phyloP scores from a whole-genome alignment of 805 yeast species.

The Debaryomyces maramus region DNA sequence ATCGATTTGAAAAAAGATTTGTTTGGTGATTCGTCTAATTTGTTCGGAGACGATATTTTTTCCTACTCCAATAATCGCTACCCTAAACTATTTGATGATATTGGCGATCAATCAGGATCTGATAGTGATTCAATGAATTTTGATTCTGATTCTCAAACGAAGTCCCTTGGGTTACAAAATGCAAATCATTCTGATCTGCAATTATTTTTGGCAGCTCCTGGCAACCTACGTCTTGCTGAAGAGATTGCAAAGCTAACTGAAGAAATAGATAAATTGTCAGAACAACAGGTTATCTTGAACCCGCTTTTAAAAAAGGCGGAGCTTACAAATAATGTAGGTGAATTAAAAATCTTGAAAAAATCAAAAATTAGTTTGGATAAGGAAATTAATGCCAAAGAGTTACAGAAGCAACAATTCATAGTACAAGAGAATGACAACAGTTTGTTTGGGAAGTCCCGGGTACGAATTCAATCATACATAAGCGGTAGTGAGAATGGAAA shows the following conservation, averaged over 20 bases:
- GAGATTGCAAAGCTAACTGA: slow-evolving; percentile 59
- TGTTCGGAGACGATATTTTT: slow-evolving; percentile 28
- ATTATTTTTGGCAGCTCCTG: slow-evolving; percentile 63
- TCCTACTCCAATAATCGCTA: slow-evolving; percentile 13
- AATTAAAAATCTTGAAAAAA: slow-evolving; percentile 63
- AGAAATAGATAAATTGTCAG: slow-evolving; percentile 57
- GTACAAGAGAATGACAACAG: slow-evolving; percentile 83
- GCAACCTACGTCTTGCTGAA: slow-evolving; percentile 62
- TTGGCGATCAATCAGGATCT: slow-evolving; percentile 32
- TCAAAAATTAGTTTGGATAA: slow-evolving; percentile 66
- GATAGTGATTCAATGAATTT: slow-evolving; percentile 32
- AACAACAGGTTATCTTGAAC: slow-evolving; percentile 63
- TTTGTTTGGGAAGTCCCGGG: slow-evolving; percentile 63
- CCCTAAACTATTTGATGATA: slow-evolving; percentile 36
- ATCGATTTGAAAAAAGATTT: slow-evolving; percentile 15
- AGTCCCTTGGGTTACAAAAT: slow-evolving; percentile 15
- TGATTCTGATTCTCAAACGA: slow-evolving; percentile 22
- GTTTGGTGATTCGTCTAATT: slow-evolving; percentile 27
- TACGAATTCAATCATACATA: slow-evolving; percentile 53
- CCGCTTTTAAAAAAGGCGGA: slow-evolving; percentile 81
- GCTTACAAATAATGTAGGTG: slow-evolving; percentile 71
- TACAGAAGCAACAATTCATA: slow-evolving; percentile 75
- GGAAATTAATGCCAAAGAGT: slow-evolving; percentile 72
- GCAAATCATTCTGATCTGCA: slow-evolving; percentile 24
- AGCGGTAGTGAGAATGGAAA: slow-evolving; percentile 57